Evolutionary conservation across 495 filamentous ascomycete genomes (phyloP).

Genomic region (Saxophila tyrrhenica): DNA sequence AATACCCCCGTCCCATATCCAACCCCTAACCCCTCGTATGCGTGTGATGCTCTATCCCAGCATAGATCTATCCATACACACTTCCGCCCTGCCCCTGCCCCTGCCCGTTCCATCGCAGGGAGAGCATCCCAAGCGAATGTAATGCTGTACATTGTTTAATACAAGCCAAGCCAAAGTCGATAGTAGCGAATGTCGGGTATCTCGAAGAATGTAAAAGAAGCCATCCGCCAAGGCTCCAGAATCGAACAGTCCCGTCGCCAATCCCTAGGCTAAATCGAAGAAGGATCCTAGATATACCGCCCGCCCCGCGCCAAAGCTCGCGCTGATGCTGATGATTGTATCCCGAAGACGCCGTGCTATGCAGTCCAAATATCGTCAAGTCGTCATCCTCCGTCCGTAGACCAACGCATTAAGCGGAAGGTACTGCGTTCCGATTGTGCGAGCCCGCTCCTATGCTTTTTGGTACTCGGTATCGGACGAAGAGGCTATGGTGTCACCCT

Average conservation of each 20-base stretch:
- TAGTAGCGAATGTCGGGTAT: constrained; percentile 5
- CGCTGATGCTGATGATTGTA: not conserved
- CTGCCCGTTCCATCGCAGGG: no score
- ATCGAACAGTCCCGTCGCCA: no score
- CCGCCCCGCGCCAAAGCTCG: not conserved
- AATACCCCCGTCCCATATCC: not conserved
- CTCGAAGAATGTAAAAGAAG: not conserved
- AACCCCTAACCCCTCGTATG: not conserved
- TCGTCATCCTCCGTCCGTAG: constrained; percentile 1
- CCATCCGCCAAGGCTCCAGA: not conserved
- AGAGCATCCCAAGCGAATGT: constrained; percentile 2
- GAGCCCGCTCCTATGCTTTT: constrained; percentile 5
- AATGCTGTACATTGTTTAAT: constrained; percentile 3
- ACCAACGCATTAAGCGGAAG: not conserved
- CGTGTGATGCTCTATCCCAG: not conserved
- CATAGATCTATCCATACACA: not conserved
- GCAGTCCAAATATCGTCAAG: not conserved
- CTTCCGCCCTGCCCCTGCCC: not conserved
- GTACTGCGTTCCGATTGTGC: not conserved
- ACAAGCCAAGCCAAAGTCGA: not conserved
- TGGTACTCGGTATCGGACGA: constrained; percentile 32
- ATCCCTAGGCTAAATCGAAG: no score
- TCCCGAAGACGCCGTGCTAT: not conserved
- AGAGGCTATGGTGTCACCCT: constrained; percentile 48
- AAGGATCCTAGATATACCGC: no score